Base-by-base conservation (phyloP, 768 basidiomycete genomes). In the Agaricus bisporus region DNA sequence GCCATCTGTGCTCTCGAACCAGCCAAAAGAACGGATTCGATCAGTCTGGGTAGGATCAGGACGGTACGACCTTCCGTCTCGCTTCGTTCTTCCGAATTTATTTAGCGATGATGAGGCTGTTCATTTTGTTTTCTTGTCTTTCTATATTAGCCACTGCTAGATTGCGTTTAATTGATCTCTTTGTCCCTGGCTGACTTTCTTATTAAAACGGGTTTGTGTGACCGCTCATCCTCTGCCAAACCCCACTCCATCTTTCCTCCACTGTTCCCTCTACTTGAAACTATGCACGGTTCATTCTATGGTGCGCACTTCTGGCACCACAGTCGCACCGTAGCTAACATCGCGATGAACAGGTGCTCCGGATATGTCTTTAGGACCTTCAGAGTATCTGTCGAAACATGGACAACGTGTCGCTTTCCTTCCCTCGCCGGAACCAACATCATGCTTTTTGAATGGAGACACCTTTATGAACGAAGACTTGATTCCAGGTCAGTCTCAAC, bases 51-150 rank as follows among this genome's bases (percentile, higher is more conserved):
- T 28, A 47, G 45, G 56, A 58, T 51, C 56, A 56, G 61, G 56
- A 54, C 53, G 56, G 20, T 36, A 55, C 62, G 62, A 62, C 60
- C 62, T 58, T 58, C 38, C 53, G 57, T 61, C 65, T 62, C 64
- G 64, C 62, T 57, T 49, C 64, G 61, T 61, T 60, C 58, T 60
- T 58, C 46, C 56, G 55, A 56, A 47, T 58, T 61, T 64, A 61
- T 64, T 59, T 63, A 63, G 60, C 66, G 68, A 68, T 63, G 62
- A 60, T 67, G 68, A 67, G 69, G 70, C 70, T 70, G 69, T 68
- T 65, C 63, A 59, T 60, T 59, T 58, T 36, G 35, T 12, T 17
- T 49, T 45, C 48, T 32, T 35, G 62, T 54, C 28, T 63, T 65
- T 60, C 62, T 63, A 62, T 59, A 64, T 63, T 60, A 58, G 62